Evolutionary conservation across 345 rosid species (phyloP), one percentile per base, ranked within the genome.

Genomic region (Sonneratia caseolaris): DNA sequence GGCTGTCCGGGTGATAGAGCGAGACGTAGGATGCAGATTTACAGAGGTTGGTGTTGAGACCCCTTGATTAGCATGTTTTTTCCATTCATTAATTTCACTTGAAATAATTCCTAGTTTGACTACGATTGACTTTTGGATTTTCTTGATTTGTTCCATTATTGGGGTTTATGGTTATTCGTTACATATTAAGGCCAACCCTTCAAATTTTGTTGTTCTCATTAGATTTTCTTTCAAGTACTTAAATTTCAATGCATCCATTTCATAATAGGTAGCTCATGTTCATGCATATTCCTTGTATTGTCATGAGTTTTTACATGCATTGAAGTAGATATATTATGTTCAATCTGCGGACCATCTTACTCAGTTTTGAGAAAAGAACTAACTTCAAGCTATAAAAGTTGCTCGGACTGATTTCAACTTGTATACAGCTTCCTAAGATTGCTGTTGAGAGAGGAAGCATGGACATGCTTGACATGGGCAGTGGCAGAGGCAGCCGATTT

Each of bases 21-120:
- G 88, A 66, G 99, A 96, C 78, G 87, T 89, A n/a, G 99, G 99
- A 35, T 85, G 86, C 83, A 80, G 82, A 73, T 96, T 96, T 79
- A 74, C 79, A 0, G 91, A 96, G 99, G 99, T 95, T 59, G 68
- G 38, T 74, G 59, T 47, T 47, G 49, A 67, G 37, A 11, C 66
- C 64, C 37, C 40, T 40, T 40, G 24, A 64, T 45, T 32, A 68
- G 18, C 12, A 9, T 36, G 45, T 19, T 38, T 3, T 40, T 40
- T 0, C 21, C 37, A 22, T 48, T 2, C 7, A 42, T 67, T 67
- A 22, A 12, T 13, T 43, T 36, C 43, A 8, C 27, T 37, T 9
- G 51, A 13, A 47, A 13, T 9, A 10, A 47, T 47, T 47, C 43
- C 15, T 47, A 8, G 14, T 13, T 47, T 4, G 51, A 56, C 37